These are phyloP conservation scores for Naganishia vishniacii DNA, from an alignment of 768 basidiomycete species.

Conservation along the genomic window DNA sequence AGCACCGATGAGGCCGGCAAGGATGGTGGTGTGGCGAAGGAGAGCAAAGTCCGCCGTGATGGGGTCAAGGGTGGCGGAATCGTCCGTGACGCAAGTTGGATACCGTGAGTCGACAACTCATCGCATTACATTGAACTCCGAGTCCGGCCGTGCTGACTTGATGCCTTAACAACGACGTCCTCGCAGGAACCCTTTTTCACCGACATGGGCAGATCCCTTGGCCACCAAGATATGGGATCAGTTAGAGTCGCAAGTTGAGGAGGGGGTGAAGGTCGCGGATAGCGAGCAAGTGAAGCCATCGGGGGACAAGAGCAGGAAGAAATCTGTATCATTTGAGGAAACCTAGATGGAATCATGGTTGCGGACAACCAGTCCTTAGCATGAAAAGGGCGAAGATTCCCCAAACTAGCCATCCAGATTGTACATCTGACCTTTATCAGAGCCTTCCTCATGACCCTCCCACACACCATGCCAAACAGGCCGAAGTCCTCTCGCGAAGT, in stretches of 20 bases:
- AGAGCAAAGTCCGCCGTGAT: constrained; percentile 6
- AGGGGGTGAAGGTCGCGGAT: constrained; percentile 8
- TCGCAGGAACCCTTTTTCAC: constrained; percentile 7
- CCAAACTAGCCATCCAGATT: too few relatives aligned
- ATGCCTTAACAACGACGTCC: neutral
- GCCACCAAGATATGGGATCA: constrained; percentile 21
- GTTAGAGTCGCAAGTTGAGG: constrained; percentile 13
- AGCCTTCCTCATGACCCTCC: too few relatives aligned
- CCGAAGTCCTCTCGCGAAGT: too few relatives aligned
- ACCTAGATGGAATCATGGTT: neutral
- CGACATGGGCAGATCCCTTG: constrained; percentile 12
- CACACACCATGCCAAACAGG: too few relatives aligned
- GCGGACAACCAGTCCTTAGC: too few relatives aligned
- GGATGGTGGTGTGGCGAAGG: neutral
- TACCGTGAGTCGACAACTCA: constrained; percentile 18
- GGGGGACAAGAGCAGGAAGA: neutral
- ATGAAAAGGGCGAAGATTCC: too few relatives aligned
- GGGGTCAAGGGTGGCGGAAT: constrained; percentile 22
- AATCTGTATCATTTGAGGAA: constrained; percentile 6
- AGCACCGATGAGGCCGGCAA: neutral
- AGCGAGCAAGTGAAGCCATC: neutral
- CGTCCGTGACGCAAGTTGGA: constrained; percentile 18
- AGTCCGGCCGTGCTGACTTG: neutral
- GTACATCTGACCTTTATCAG: too few relatives aligned
- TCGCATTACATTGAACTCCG: neutral